Evolutionary conservation across 2,329 filamentous ascomycete species (phyloP).

Genomic region (Parascedosporium putredinis): DNA sequence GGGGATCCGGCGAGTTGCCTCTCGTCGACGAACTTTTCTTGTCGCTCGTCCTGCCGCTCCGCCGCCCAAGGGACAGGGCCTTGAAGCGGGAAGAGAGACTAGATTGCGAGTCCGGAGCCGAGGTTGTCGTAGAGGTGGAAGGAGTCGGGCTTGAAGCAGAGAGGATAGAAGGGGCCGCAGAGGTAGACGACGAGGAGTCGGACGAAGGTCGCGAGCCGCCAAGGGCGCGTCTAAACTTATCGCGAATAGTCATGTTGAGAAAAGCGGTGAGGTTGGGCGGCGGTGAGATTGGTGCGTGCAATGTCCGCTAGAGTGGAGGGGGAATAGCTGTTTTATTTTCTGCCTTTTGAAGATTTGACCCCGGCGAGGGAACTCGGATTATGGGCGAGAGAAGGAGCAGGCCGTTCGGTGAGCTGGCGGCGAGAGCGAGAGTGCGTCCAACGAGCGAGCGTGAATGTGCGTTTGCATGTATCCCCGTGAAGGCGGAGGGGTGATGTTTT

Average conservation of each 20-base stretch:
- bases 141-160: conserved; percentile 16
- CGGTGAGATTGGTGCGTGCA: background rate
- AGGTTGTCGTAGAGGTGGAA: conserved; percentile 17
- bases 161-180: conserved; percentile 17
- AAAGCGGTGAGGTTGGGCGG: background rate
- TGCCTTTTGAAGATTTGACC: too few relatives aligned
- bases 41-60: conserved; percentile 5
- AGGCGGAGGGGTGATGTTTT: too few relatives aligned
- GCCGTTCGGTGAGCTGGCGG: too few relatives aligned
- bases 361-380: too few relatives aligned
- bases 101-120: conserved; percentile 20
- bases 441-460: too few relatives aligned
- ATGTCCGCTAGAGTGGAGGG: too few relatives aligned
- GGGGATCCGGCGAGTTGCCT: conserved; percentile 24
- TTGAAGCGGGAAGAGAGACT: conserved; percentile 21
- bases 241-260: conserved; percentile 32
- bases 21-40: conserved; percentile 12
- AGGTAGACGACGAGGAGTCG: conserved; percentile 16
- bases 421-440: too few relatives aligned
- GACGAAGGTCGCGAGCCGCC: conserved; percentile 25
- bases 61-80: conserved; percentile 12
- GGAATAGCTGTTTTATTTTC: too few relatives aligned
- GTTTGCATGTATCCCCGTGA: too few relatives aligned
- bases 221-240: conserved; percentile 29
- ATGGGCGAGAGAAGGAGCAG: too few relatives aligned